Evolutionary conservation across 495 filamentous ascomycete species (phyloP), one percentile per base, ranked within the genome.

Genomic region (Lineolata rhizophorae): DNA sequence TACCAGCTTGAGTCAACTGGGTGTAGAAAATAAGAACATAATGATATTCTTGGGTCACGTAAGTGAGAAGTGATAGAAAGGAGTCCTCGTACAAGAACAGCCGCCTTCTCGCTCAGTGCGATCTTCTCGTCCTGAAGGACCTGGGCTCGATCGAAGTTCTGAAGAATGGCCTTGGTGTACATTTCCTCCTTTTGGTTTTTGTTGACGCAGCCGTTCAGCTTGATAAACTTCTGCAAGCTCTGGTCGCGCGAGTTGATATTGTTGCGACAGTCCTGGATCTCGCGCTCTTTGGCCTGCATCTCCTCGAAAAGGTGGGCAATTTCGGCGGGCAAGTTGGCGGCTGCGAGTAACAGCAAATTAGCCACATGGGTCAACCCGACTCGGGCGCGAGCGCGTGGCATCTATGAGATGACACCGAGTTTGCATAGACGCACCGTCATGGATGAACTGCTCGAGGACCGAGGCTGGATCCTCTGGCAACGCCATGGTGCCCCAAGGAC

Each of bases 221-320:
- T 83, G 53, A 94, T 76, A 57, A 72, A 85, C 52, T 83, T 91
- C 50, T 97, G 87, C 31, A 97, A 64, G 41, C 71, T 76, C 36
- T 47, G 62, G 45, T 97, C 87, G 33, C 72, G 69, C 14, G 72
- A 69, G 38, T 72, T 72, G 57, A 90, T 82, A 14, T 64, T 62
- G 26, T 60, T 60, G 25, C 76, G 59, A 44, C 72, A 77, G 21
- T 84, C 77, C 42, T 75, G 63, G 44, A 84, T 74, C 24, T 65
- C 53, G 33, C 68, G 67, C 47, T 97, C 85, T 54, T 94, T 94
- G 36, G 81, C 78, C 44, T 74, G 67, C 19, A 95, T 81, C 54
- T 97, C 87, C 46, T 94, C 87, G 51, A 92, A 76, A 41, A 93
- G 58, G 58, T 92, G 85, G 20, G 72, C 70, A 34, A 95, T 76